These are phyloP conservation scores for Orbilia ellipsospora DNA, from an alignment of 2,329 filamentous ascomycete genomes.

Conservation along the genomic window DNA sequence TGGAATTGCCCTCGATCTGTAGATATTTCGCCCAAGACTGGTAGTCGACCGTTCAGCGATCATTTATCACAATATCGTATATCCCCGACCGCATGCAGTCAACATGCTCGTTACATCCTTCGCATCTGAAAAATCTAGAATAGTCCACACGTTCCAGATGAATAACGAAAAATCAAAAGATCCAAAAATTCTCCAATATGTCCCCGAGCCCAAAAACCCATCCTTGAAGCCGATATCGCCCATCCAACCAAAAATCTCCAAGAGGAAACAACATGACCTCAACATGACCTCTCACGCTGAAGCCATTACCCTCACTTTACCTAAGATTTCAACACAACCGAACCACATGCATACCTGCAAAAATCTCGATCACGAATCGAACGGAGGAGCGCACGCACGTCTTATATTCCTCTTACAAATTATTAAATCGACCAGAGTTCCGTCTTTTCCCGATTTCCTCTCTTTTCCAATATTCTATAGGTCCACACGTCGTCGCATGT, in stretches of 20 bases:
- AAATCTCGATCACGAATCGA: not conserved
- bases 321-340: conserved; percentile 31
- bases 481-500: too few relatives aligned
- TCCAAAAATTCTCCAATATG: conserved; percentile 1
- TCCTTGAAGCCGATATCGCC: conserved; percentile 11
- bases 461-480: not conserved
- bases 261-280: conserved; percentile 22
- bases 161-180: not conserved
- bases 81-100: too few relatives aligned
- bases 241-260: not conserved
- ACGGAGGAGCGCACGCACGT: conserved; percentile 23
- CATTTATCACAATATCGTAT: too few relatives aligned
- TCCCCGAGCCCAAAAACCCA: not conserved
- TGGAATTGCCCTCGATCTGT: too few relatives aligned
- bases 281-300: conserved; percentile 30
- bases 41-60: too few relatives aligned
- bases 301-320: conserved; percentile 49
- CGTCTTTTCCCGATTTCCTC: conserved; percentile 39
- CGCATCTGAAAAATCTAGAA: too few relatives aligned
- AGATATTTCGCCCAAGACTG: too few relatives aligned
- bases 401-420: not conserved
- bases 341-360: conserved; percentile 2
- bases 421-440: conserved; percentile 6
- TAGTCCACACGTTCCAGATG: too few relatives aligned
- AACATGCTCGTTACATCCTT: too few relatives aligned